phyloP scores from a whole-genome alignment of 805 yeast genomes.

The Kuraishia capsulata region DNA sequence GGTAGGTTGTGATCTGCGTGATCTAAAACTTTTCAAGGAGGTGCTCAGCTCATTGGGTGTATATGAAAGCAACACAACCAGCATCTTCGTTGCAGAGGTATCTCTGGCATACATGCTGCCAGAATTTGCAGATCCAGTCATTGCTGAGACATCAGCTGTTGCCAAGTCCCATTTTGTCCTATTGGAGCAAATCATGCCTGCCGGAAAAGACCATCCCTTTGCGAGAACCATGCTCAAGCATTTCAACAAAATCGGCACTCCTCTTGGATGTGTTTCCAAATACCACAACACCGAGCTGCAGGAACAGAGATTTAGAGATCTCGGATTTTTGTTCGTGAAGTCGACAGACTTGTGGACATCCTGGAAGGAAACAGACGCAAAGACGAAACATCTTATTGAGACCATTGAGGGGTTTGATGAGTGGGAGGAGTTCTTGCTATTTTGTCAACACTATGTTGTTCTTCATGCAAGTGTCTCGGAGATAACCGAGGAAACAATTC shows the following conservation, averaged over 20 bases:
- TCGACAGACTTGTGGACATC: conserved; percentile 44
- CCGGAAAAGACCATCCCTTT: conserved; percentile 55
- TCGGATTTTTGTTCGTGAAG: conserved; percentile 41
- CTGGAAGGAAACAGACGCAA: conserved; percentile 41
- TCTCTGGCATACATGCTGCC: conserved; percentile 76
- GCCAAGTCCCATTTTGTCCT: conserved; percentile 51
- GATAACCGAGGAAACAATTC: background rate
- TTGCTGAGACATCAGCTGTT: conserved; percentile 33
- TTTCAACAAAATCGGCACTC: conserved; percentile 56
- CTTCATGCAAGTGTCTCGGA: conserved; percentile 48
- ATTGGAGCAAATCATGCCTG: conserved; percentile 65
- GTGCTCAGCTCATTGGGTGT: conserved; percentile 19
- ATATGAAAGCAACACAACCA: conserved; percentile 21
- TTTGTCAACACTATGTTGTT: conserved; percentile 66
- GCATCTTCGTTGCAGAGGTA: conserved; percentile 71
- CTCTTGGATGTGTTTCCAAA: conserved; percentile 51
- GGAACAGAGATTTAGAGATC: conserved; percentile 31
- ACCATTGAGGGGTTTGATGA: conserved; percentile 69
- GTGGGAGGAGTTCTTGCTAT: conserved; percentile 71
- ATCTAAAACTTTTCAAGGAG: conserved; percentile 26
- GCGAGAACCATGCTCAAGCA: conserved; percentile 69
- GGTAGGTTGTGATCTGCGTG: conserved; percentile 60
- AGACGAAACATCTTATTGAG: conserved; percentile 30
- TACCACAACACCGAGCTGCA: conserved; percentile 49
- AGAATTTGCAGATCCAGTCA: conserved; percentile 52